Evolutionary conservation across 805 yeast genomes (phyloP).

Genomic region (Saccharomycopsis capsularis): DNA sequence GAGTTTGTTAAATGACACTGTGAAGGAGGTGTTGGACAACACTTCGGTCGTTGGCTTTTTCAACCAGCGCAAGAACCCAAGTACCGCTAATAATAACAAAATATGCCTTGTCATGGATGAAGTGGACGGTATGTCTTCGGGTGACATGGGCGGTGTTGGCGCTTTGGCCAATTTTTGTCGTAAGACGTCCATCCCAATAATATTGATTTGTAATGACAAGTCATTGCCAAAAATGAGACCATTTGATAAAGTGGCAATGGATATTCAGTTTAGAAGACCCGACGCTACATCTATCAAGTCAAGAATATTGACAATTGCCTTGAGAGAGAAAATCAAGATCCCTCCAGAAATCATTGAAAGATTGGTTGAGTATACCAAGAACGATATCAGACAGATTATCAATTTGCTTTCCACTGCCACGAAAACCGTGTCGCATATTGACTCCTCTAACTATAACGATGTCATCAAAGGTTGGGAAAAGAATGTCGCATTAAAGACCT

Average conservation of each 20-base stretch:
- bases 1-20: slow-evolving; percentile 56
- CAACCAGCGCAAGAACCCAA: slow-evolving; percentile 30
- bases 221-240: slow-evolving; percentile 93
- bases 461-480: slow-evolving; percentile 77
- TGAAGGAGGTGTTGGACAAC: slow-evolving; percentile 69
- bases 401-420: slow-evolving; percentile 82
- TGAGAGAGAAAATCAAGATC: slow-evolving; percentile 70
- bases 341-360: slow-evolving; percentile 79
- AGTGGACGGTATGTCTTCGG: slow-evolving; percentile 99
- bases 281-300: slow-evolving; percentile 73
- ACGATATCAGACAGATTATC: slow-evolving; percentile 92
- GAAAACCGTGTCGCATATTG: slow-evolving; percentile 58
- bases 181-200: slow-evolving; percentile 82
- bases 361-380: slow-evolving; percentile 74
- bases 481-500: slow-evolving; percentile 84
- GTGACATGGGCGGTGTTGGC: slow-evolving; percentile 98
- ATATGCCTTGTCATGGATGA: slow-evolving; percentile 95
- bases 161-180: slow-evolving; percentile 83
- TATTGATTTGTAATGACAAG: slow-evolving; percentile 89
- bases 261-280: slow-evolving; percentile 84
- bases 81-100: slow-evolving; percentile 38
- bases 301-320: slow-evolving; percentile 84
- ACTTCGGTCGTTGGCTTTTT: slow-evolving; percentile 80
- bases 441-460: slow-evolving; percentile 53
- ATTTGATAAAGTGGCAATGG: slow-evolving; percentile 75